phyloP scores from a whole-genome alignment of 257 asterid species.

The Solanum medicagineum region DNA sequence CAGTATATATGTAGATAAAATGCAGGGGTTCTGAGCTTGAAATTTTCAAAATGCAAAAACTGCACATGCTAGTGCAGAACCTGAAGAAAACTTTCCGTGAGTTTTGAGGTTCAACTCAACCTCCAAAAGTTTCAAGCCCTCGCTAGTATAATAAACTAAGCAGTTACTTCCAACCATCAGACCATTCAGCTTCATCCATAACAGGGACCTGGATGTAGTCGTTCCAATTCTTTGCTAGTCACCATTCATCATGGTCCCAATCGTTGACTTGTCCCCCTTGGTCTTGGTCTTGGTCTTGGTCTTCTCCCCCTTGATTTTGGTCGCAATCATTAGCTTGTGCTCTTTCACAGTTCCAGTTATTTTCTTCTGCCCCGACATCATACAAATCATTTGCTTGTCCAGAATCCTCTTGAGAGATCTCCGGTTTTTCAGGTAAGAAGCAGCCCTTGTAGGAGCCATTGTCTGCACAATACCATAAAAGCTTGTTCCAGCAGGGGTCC shows the following conservation, averaged over 20 bases:
- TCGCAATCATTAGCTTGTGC: not conserved
- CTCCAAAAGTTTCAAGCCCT: too few relatives aligned
- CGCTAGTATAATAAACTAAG: too few relatives aligned
- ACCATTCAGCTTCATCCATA: slow-evolving; percentile 24
- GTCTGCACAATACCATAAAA: slow-evolving; percentile 82
- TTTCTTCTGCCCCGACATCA: not conserved
- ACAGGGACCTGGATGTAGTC: slow-evolving; percentile 3
- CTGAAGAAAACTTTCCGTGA: too few relatives aligned
- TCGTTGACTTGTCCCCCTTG: not conserved
- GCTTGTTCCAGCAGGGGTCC: slow-evolving; percentile 76
- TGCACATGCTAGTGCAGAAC: too few relatives aligned
- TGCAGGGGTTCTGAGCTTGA: too few relatives aligned
- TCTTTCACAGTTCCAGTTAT: not conserved
- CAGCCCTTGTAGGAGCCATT: slow-evolving; percentile 72
- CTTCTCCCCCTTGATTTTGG: not conserved
- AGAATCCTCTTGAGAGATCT: slow-evolving; percentile 7
- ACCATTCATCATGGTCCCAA: not conserved
- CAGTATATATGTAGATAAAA: too few relatives aligned
- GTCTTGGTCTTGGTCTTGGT: not conserved
- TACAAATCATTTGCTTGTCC: not conserved
- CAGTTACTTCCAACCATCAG: slow-evolving; percentile 24
- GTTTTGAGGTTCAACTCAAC: too few relatives aligned
- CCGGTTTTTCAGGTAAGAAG: slow-evolving; percentile 60
- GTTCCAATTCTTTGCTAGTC: not conserved
- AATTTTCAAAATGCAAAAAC: too few relatives aligned